Evolutionary conservation across 177 flowering plant genomes (phyloP), one percentile per base, ranked within the genome.

Genomic region (Vitis hybrid): DNA sequence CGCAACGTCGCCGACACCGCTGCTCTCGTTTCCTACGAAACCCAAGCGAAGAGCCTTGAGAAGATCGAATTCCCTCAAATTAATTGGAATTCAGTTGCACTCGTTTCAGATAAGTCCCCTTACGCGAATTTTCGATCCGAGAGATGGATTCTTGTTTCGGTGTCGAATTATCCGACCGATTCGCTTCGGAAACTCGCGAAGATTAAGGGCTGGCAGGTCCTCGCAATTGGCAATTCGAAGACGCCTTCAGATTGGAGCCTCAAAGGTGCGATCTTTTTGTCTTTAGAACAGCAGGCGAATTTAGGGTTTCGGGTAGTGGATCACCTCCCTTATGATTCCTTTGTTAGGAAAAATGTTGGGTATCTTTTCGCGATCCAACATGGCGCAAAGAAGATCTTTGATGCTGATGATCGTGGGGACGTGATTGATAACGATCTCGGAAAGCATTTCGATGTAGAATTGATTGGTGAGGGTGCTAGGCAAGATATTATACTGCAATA

Each of bases 331-430:
- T 93, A 87, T 65, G 88, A 89, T 86, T 95, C 99, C 4, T 88
- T 79, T 73, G 83, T 95, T 68, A 84, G 99, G 76, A 95, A 95
- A 74, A 83, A 64, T 57, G 89, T 89, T 62, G 99, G 99, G 26
- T 95, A 91, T 68, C 82, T 95, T 69, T 95, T 87, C 70, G 99
- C 99, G 5, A 92, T 95, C 64, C 99, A 95, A 65, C 98, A 95
- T 60, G 99, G 99, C 14, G 99, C 98, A 1, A 88, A 88, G 76
- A 91, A 83, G 83, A 90, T 95, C 72, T 93, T 85, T 55, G 99
- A 95, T 60, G 90, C 89, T 3, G 98, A 95, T 79, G 92, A 90
- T 79, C 84, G 98, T 1, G 97, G 90, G 2, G 90, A 93, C 32
- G 90, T 95, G 48, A 90, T 95, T 19, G 94, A 81, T 68, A 81